Evolutionary conservation across 148 eudicot genomes (phyloP).

Genomic region (Dysphania ambrosioides): DNA sequence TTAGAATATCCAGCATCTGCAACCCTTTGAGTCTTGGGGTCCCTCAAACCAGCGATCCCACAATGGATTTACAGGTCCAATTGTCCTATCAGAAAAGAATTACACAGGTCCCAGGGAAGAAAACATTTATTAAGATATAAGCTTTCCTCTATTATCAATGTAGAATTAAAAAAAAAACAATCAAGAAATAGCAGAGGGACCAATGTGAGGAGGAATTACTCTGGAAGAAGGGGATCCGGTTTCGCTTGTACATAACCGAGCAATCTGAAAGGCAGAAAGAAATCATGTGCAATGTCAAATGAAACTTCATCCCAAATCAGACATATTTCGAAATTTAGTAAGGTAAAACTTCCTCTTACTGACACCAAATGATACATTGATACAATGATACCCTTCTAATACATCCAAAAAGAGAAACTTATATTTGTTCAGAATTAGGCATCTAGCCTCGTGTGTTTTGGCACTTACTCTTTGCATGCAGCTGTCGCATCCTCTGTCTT

Average conservation of each 20-base stretch:
- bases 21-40: constrained; percentile 55
- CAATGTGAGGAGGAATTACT: constrained; percentile 40
- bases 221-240: constrained; percentile 84
- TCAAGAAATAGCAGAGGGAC: neutral
- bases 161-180: neutral
- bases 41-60: constrained; percentile 97
- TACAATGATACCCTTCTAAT: neutral
- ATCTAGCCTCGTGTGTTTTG: constrained; percentile 2
- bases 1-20: constrained; percentile 75
- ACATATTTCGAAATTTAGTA: neutral
- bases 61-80: constrained; percentile 54
- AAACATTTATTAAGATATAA: neutral
- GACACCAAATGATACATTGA: neutral
- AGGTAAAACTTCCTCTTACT: neutral
- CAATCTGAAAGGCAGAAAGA: constrained; percentile 38
- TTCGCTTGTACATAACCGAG: constrained; percentile 44
- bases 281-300: neutral
- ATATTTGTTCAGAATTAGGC: neutral
- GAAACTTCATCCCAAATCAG: neutral
- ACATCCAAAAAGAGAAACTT: neutral
- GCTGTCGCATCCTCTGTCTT: constrained; percentile 63
- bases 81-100: constrained; percentile 35
- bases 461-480: constrained; percentile 74
- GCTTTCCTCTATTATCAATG: neutral
- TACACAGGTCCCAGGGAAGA: neutral